Conservation (phyloP, 495 filamentous ascomycete genomes). For the Aspergillus funiculosus region DNA sequence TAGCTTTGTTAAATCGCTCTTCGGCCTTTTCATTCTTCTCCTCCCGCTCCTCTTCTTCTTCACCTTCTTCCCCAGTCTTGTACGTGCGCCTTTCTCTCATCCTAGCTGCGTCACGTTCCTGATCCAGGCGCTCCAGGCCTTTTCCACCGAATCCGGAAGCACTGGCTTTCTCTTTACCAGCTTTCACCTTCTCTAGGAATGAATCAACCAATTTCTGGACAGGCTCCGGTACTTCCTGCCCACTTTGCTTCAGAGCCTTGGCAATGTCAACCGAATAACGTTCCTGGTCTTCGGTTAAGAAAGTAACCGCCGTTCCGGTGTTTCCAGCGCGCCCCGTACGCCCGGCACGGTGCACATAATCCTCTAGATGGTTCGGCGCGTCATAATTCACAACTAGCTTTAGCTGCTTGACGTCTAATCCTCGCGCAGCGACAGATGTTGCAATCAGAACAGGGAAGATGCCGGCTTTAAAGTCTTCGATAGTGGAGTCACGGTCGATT, state of each 20-base stretch:
- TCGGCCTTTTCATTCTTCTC: slow-evolving; percentile 51
- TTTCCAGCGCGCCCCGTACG: slow-evolving; percentile 94
- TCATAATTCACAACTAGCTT: slow-evolving; percentile 98
- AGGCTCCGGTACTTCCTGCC: slow-evolving; percentile 69
- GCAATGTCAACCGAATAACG: slow-evolving; percentile 84
- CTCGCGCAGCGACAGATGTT: slow-evolving; percentile 92
- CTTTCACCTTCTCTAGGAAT: slow-evolving; percentile 84
- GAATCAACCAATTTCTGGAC: slow-evolving; percentile 57
- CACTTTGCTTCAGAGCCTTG: slow-evolving; percentile 90
- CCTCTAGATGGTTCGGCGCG: slow-evolving; percentile 91
- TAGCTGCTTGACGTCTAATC: slow-evolving; percentile 92
- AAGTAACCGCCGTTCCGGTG: slow-evolving; percentile 89
- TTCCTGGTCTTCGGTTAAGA: slow-evolving; percentile 86
- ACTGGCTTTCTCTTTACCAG: slow-evolving; percentile 81
- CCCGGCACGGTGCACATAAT: slow-evolving; percentile 95
- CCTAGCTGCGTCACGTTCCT: slow-evolving; percentile 79
- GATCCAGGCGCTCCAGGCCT: slow-evolving; percentile 83
- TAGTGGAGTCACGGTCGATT: slow-evolving; percentile 88
- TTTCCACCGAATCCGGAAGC: slow-evolving; percentile 89
- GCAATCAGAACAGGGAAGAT: slow-evolving; percentile 85
- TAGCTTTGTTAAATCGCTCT: slow-evolving; percentile 60
- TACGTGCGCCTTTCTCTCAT: slow-evolving; percentile 80
- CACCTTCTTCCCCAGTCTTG: slow-evolving; percentile 84
- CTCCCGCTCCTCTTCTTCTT: slow-evolving; percentile 79
- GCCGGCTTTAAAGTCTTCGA: slow-evolving; percentile 91